These are phyloP conservation scores for Penicillium carneum DNA, from an alignment of 2,329 filamentous ascomycete genomes.

Conservation along the genomic window DNA sequence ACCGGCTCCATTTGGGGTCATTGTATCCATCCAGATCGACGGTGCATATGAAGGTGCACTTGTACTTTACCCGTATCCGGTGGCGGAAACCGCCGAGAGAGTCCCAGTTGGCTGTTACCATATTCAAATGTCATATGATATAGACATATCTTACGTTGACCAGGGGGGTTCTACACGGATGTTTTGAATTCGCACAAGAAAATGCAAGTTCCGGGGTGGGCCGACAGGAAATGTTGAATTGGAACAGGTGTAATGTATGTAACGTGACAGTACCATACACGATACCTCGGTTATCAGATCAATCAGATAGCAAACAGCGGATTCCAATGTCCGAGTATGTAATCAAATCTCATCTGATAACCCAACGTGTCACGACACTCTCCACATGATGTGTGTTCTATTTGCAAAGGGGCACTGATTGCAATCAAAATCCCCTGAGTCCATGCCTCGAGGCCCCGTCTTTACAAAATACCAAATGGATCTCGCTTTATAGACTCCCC, in stretches of 20 bases:
- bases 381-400: neutral
- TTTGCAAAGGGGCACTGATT: neutral
- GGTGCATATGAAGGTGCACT: conserved; percentile 23
- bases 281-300: conserved; percentile 24
- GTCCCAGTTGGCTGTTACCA: conserved; percentile 14
- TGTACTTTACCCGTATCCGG: conserved; percentile 3
- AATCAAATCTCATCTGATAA: conserved; percentile 21
- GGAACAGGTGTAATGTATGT: neutral
- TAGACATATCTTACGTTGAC: neutral
- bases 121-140: neutral
- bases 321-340: neutral
- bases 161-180: conserved; percentile 1
- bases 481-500: neutral
- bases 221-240: conserved; percentile 6
- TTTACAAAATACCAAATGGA: neutral
- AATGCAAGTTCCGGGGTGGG: conserved; percentile 2
- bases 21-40: conserved; percentile 33
- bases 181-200: neutral
- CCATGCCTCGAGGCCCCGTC: neutral
- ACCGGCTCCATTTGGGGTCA: conserved; percentile 15
- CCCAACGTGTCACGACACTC: neutral
- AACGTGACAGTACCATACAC: neutral
- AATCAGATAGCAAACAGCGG: conserved; percentile 17
- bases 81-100: conserved; percentile 15
- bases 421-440: neutral